Evolutionary conservation across 495 filamentous ascomycete genomes (phyloP), one percentile per base, ranked within the genome.

Genomic region (Trichoderma erinaceum): DNA sequence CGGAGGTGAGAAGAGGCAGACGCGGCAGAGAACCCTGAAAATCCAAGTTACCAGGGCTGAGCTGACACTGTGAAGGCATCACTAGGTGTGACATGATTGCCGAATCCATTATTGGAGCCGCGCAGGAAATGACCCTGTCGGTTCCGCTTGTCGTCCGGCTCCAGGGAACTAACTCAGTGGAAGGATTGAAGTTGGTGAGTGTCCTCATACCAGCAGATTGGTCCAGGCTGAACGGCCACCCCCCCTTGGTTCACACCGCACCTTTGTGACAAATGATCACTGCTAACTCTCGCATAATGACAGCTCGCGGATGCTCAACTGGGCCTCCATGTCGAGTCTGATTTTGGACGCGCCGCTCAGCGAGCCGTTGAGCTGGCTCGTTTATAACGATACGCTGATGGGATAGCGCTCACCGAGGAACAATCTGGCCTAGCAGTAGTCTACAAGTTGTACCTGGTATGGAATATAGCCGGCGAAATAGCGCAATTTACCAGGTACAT

Each of bases 131-230:
- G 73, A 41, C 41, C 21, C 85, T 91, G 75, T 77, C 77, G 4
- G 81, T 93, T 5, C 92, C 92, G 18, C 89, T 96, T 15, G 90
- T 96, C 50, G 93, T 96, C 63, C 84, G 93, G 70, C 81, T 97
- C 70, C 81, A 92, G 70, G 93, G 92, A 15, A 94, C 92, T 61
- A 93, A 92, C 70, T 92, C 96, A 76, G 84, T 85, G 71, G 78
- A 85, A 69, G 93, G 91, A 13, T 87, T 89, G 81, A 84, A 84
- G 75, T 86, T 96, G 80, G 93, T 94, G 27, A 50, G 65, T 66
- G n/a, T 4, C 7, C 58, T 29, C 15, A 29, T 64, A 65, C 64
- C 29, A 41, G 56, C 23, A 27, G 27, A 32, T 61, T 61, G 56
- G 27, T 27, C 56, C 56, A 13, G 27, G 56, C 10, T 13, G 10